Conservation (phyloP, 345 rosid genomes). For the Gossypium bickii region DNA sequence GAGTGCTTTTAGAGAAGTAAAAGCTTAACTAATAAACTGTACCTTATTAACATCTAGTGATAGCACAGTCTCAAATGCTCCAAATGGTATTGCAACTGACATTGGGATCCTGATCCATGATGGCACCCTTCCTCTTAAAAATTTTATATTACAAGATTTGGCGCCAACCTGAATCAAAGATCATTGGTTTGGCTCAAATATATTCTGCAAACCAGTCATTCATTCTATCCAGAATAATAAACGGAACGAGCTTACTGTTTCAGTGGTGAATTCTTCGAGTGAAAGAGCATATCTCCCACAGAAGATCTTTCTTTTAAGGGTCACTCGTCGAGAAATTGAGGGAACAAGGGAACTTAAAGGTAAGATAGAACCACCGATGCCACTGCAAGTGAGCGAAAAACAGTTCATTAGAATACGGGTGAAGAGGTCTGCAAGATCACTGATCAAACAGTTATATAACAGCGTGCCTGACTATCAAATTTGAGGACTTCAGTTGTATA, state of each 20-base stretch:
- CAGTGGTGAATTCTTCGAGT: constrained; percentile 34
- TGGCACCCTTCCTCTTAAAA: constrained; percentile 32
- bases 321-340: constrained; percentile 22
- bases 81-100: constrained; percentile 41
- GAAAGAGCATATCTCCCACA: constrained; percentile 37
- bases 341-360: constrained; percentile 21
- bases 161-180: constrained; percentile 34
- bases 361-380: constrained; percentile 20
- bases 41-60: constrained; percentile 34
- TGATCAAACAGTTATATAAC: neutral
- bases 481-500: constrained; percentile 26
- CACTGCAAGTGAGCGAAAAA: constrained; percentile 27
- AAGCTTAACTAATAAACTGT: constrained; percentile 2
- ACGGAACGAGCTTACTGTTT: constrained; percentile 21
- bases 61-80: constrained; percentile 36
- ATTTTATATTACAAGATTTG: constrained; percentile 39
- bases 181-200: neutral
- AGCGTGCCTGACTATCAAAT: constrained; percentile 29
- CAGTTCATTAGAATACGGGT: neutral
- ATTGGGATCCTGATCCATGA: constrained; percentile 39
- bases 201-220: constrained; percentile 1
- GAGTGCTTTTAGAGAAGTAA: neutral
- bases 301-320: constrained; percentile 28
- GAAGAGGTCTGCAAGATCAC: neutral
- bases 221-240: neutral